Evolutionary conservation across 2,329 filamentous ascomycete species (phyloP), one percentile per base, ranked within the genome.

Genomic region (Clarireedia paspali): DNA sequence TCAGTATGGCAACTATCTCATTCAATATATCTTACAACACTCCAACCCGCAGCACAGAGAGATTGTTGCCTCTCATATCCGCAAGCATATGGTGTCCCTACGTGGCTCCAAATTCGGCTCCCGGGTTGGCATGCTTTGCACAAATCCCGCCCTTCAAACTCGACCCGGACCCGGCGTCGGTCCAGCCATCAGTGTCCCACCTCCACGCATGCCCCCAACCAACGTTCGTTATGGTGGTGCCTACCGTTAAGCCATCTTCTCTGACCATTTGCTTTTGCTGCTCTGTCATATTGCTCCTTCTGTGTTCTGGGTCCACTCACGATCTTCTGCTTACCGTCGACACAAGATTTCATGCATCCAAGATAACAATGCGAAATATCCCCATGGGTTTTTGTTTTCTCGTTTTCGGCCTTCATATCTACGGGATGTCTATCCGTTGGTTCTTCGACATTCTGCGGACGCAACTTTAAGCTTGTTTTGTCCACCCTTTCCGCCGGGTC

Each of bases 11-110:
- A 99, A 99, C 74, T 99, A 99, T 68, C 81, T 99, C 61, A 89
- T 99, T 61, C 94, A 99, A 72, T 96, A 95, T 82, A 94, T 99
- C 68, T 78, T 99, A 68, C 91, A 90, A 65, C 89, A 96, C 70
- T 87, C 90, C 59, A 84, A 85, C 57, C 78, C 87, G 54, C 90
- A 95, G 70, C 94, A 97, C 70, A 89, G 91, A 57, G 95, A 99
- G 70, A 77, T 95, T 62, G 94, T 99, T 62, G 91, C 91, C 48
- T 85, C 85, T 56, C 94, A 99, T 69, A 95, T 99, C 66, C 88
- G 90, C 65, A 97, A 97, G 81, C 94, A 99, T 73, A 99, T 99
- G 94, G 94, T 99, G 7, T 99, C 94, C 56, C 87, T 99, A 49
- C 89, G 94, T 59, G 94, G 94, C 56, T 97, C 94, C 68, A 99